Base-by-base conservation (phyloP, 1,284 basidiomycete species). In the Meira nashicola region DNA sequence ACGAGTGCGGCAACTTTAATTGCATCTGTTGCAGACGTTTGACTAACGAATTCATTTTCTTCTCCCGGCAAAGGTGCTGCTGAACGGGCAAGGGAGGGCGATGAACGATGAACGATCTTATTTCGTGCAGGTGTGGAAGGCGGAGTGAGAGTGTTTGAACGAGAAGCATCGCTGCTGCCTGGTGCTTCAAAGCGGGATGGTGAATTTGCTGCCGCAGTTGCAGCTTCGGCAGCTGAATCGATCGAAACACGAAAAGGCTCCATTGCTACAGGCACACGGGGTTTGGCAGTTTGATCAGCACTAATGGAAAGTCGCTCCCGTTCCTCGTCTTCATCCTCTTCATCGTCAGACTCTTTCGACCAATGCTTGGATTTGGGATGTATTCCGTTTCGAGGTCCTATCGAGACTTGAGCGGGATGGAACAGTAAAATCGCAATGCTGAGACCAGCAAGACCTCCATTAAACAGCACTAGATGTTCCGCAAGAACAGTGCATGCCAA, bases 401-500 rank as follows among this genome's bases (percentile, higher is more conserved):
- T 33, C 9, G 23, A 41, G 7, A 49, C 21, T 23, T 46, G 19
- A 15, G 40, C 43, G 23, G 50, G 44, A 9, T 48, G 43, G 17
- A 52, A 19, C 0, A 43, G 40, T 4, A 60, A 15, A 55, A 81
- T 59, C 28, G 8, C 3, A 8, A 33, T 8, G 28, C 28, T 33
- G 4, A 33, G 28, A 33, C 28, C 28, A 8, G 28, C 28, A 33
- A 33, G 28, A 4, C 28, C 28, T 0, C 82, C 47, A 44, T 84
- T 84, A 46, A 92, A 82, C 1, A 81, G 52, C 0, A 81, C 63
- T 0, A 90, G 86, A 6, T 80, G 79, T 14, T 19, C 14, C 14
- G 58, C 19, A 64, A 87, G 86, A 25, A 87, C 56, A 0, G 92
- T 95, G 78, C 93, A 85, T 1, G 85, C 87, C 2, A 92, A 81